Base-by-base conservation (phyloP, 2,329 filamentous ascomycete genomes). In the Microsporum canis region DNA sequence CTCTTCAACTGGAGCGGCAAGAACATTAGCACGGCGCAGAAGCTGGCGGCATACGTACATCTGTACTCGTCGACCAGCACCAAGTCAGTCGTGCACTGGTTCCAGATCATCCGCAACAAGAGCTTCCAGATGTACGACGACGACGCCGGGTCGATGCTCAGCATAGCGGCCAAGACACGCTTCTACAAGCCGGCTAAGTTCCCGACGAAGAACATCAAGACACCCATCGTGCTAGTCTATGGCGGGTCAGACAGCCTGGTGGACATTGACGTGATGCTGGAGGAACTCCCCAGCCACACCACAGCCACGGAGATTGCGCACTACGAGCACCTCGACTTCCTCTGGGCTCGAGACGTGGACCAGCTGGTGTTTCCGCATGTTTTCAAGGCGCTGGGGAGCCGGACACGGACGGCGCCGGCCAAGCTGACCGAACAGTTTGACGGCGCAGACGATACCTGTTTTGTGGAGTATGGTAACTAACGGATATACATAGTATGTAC, bases 21-120 rank as follows among this genome's bases (percentile, higher is more conserved):
- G 62, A 99, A 97, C 72, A 96, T 99, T 64, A 84, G 84, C 6
- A 77, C 84, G 0, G 86, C 87, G 61, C 94, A 99, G 74, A 99
- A 99, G 71, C 83, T 99, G 17, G 94, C 94, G 1, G 91, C 91
- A 0, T 99, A 99, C 71, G 88, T 92, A 7, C 94, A 99, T 76
- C 78, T 99, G 0, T 99, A 96, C 77, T 96, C 91, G 0, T 97
- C 92, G 72, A 96, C 92, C 0, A 95, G 89, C 72, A 96, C 91
- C 61, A 99, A 99, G 76, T 91, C 87, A 23, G 91, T 99, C 6
- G 94, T 99, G 0, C 94, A 99, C 72, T 99, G 94, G 94, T 99
- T 99, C 73, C 94, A 99, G 72, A 96, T 99, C 71, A 99, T 99
- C 68, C 87, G 94, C 65, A 96, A 92, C 69, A 89, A 90, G 68